Percentiles rank a stretch among this genome's conserved stretches.
These are phyloP conservation scores for Babjeviella inositovora DNA, from an alignment of 805 yeast species.

Conservation along the genomic window DNA sequence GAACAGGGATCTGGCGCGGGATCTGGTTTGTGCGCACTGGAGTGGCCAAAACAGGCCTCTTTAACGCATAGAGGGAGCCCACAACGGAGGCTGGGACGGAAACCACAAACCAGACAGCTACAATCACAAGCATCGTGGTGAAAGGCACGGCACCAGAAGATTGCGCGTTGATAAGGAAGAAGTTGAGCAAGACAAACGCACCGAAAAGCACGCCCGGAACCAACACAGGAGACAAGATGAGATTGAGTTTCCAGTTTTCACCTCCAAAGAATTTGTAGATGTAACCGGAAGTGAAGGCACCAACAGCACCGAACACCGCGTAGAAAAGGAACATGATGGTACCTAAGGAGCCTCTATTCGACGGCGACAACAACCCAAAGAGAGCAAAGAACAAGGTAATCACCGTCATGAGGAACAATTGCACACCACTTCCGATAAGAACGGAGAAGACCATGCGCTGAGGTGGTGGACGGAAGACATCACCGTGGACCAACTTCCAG, in stretches of 20 bases:
- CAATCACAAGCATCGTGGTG: constrained; percentile 73
- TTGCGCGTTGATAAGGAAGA: constrained; percentile 59
- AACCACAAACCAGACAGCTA: constrained; percentile 71
- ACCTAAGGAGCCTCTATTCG: constrained; percentile 85
- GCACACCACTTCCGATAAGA: constrained; percentile 78
- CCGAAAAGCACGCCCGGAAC: constrained; percentile 71
- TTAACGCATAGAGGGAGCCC: constrained; percentile 73
- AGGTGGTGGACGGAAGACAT: constrained; percentile 77
- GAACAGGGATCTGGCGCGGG: constrained; percentile 89
- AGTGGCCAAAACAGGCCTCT: constrained; percentile 33
- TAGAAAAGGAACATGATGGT: constrained; percentile 80
- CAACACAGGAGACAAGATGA: constrained; percentile 65
- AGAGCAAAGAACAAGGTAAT: constrained; percentile 70
- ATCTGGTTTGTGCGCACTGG: constrained; percentile 93
- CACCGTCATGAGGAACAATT: constrained; percentile 61
- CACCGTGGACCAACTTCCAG: constrained; percentile 94
- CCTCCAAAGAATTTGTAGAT: constrained; percentile 86
- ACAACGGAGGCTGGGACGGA: constrained; percentile 72
- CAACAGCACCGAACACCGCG: constrained; percentile 66
- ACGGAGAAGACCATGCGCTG: constrained; percentile 60
- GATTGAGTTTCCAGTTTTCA: constrained; percentile 75
- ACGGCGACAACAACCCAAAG: constrained; percentile 81
- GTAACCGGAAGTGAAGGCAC: constrained; percentile 79
- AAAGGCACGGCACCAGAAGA: constrained; percentile 94
- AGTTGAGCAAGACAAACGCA: constrained; percentile 55